Conservation (phyloP, 176 grass and related monocot species). For the Aegilops longissima region DNA sequence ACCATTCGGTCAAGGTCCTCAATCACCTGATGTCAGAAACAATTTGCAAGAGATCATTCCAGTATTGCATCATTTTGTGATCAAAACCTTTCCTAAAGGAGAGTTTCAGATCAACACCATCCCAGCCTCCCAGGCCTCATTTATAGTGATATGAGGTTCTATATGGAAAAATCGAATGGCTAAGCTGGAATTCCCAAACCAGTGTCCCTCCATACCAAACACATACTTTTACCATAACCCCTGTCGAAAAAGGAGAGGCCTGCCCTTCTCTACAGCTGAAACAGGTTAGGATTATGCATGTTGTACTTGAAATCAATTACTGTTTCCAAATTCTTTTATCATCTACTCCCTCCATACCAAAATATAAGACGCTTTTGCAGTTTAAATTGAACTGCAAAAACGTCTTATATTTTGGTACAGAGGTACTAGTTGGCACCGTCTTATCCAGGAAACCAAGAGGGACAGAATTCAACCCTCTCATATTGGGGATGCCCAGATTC, state of each 20-base stretch:
- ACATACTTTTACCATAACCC: background rate
- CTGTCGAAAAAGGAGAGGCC: background rate
- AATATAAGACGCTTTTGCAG: too few species aligned
- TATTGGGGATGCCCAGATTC: too few species aligned
- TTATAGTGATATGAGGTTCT: too few species aligned
- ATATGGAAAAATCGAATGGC: background rate
- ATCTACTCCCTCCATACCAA: background rate
- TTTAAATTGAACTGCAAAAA: too few species aligned
- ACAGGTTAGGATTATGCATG: background rate
- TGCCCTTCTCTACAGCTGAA: background rate
- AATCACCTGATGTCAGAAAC: too few species aligned
- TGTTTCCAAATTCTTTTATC: background rate
- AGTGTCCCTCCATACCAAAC: background rate
- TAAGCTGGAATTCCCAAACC: background rate
- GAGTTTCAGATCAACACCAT: background rate
- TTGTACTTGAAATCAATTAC: background rate
- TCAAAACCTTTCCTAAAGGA: background rate
- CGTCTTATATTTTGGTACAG: too few species aligned
- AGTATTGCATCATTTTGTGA: background rate
- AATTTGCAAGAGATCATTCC: too few species aligned
- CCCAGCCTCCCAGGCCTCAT: too few species aligned
- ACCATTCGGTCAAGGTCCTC: too few species aligned
- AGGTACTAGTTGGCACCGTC: too few species aligned
- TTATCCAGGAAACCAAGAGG: too few species aligned
- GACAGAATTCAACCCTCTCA: too few species aligned